These are phyloP conservation scores for Symbiotaphrina buchneri DNA, from an alignment of 495 filamentous ascomycete genomes.

Conservation along the genomic window DNA sequence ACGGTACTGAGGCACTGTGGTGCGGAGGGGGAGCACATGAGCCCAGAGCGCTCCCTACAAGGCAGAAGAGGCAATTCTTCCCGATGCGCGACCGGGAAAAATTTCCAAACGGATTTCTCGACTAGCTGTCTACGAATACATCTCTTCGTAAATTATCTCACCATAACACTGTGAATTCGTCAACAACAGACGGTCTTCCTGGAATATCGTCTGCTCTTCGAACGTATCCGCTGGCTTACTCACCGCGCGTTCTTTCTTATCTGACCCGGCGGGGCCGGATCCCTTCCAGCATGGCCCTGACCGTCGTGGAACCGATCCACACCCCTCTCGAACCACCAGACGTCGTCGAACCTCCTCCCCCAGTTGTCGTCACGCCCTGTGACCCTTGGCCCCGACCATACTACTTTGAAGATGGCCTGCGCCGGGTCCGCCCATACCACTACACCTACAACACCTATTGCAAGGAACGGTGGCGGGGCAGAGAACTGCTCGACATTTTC, in stretches of 20 bases:
- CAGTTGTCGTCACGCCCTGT: constrained; percentile 33
- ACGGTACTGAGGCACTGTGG: too few relatives aligned
- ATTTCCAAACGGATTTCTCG: too few relatives aligned
- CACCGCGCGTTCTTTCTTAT: constrained; percentile 31
- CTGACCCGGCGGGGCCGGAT: constrained; percentile 30
- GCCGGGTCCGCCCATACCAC: constrained; percentile 71
- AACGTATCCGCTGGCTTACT: constrained; percentile 40
- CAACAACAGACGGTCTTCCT: too few relatives aligned
- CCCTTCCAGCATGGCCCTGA: constrained; percentile 30
- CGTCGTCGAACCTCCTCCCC: constrained; percentile 17
- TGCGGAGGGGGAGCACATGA: too few relatives aligned
- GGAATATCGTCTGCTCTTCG: too few relatives aligned
- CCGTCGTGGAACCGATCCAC: constrained; percentile 15
- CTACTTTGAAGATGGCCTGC: constrained; percentile 54
- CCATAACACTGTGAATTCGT: neutral
- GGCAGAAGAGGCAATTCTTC: too few relatives aligned
- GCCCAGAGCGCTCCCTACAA: too few relatives aligned
- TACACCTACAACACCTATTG: constrained; percentile 89
- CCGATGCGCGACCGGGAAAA: too few relatives aligned
- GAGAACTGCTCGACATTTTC: constrained; percentile 59
- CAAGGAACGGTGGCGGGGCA: constrained; percentile 72
- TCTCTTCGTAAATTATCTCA: neutral
- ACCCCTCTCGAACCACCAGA: constrained; percentile 3
- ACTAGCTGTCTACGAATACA: too few relatives aligned
- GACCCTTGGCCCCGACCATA: constrained; percentile 52